Base-by-base conservation (phyloP, 441 rosid species). In the Mallotus repandus region DNA sequence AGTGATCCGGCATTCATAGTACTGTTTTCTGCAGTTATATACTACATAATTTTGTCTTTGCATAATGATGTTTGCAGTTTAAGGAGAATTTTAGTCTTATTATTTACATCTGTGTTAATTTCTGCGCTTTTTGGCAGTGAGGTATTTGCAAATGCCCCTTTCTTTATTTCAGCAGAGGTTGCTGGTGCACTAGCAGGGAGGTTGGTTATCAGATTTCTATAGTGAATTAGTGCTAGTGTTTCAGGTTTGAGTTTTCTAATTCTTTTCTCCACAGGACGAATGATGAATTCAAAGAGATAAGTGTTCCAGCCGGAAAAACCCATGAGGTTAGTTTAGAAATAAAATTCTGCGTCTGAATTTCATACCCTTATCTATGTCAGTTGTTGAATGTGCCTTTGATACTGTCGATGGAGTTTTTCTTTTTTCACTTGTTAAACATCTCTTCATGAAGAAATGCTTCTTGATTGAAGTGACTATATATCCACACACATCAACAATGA, bases 81-180 rank as follows among this genome's bases (percentile, higher is more conserved):
- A 19, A 62, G 63, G 18, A 73, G 52, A 32, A 50, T 1, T 15
- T n/a, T 68, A 12, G 29, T 61, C 4, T 25, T 43, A 11, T 72
- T 5, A 29, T 0, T 56, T 41, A 13, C 71, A 38, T 35, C 0
- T 63, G 6, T 52, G 57, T 38, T 74, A 68, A 74, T 77, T 79
- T 45, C 46, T 48, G 7, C 66, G 15, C 73, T 59, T 41, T 80
- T 71, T 80, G 48, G 48, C 88, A 95, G 98, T 76, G 97, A 85
- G 82, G 98, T 93, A 72, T 90, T 95, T 76, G 91, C 85, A 68
- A 90, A 95, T 79, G 80, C 98, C 69, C 99, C 99, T 41, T 95
- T 91, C 89, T 89, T 95, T 83, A 91, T 95, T 80, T 88, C 97
- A 68, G 97, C 98, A 59, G 96, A 86, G 76, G 88, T 83, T 71